Conservation (phyloP, 192 early-diverging fungal species). For the Pilobolus umbonatus region DNA sequence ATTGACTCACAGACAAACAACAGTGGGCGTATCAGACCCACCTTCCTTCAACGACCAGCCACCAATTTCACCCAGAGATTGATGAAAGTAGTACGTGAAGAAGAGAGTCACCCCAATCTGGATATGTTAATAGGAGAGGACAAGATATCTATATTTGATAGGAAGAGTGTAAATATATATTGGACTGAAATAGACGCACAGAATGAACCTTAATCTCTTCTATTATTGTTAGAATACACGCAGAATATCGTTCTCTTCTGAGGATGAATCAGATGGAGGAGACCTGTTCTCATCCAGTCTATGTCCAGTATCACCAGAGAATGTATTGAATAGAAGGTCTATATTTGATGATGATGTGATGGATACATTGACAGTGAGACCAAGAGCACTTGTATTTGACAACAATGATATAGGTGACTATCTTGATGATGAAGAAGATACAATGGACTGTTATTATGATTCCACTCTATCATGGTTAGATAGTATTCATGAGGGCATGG, state of each 20-base stretch:
- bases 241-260: background rate
- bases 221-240: background rate
- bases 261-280: slow-evolving; percentile 13
- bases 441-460: background rate
- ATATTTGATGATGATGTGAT: slow-evolving; percentile 7
- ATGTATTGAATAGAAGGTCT: background rate
- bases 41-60: background rate
- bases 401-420: no score
- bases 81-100: slow-evolving; percentile 4
- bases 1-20: slow-evolving; percentile 10
- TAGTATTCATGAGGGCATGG: background rate
- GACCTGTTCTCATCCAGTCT: slow-evolving; percentile 5
- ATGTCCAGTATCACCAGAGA: slow-evolving; percentile 2
- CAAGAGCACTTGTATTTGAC: no score
- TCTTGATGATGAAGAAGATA: background rate
- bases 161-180: background rate
- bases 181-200: background rate
- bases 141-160: background rate
- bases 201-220: background rate
- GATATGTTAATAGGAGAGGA: slow-evolving; percentile 4
- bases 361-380: background rate
- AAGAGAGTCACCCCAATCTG: background rate
- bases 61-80: slow-evolving; percentile 7
- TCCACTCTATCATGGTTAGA: slow-evolving; percentile 1
- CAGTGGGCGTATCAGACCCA: background rate